Percentiles rank a stretch among this genome's conserved stretches.
phyloP scores from a whole-genome alignment of 2,329 filamentous ascomycete species.

The Verticillium zaregamsianum region DNA sequence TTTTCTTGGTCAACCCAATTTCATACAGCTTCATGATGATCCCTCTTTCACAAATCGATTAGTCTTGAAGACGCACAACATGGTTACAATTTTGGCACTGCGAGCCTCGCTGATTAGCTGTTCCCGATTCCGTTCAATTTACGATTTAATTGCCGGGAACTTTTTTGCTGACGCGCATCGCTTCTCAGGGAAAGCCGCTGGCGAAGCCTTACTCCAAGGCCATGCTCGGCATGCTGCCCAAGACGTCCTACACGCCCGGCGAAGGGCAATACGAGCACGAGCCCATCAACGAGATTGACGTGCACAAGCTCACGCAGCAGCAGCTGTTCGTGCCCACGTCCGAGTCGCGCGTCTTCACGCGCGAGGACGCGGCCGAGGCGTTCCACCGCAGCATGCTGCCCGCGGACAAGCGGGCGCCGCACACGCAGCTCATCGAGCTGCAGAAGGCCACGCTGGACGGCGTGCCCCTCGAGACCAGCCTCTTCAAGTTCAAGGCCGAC shows the following conservation, averaged over 20 bases:
- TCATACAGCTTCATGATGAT: slow-evolving; percentile 44
- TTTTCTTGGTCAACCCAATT: background rate
- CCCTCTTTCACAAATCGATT: slow-evolving; percentile 79
- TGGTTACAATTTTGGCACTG: slow-evolving; percentile 82
- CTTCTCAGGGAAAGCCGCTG: slow-evolving; percentile 65
- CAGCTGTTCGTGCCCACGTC: slow-evolving; percentile 63
- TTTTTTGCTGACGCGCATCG: slow-evolving; percentile 14
- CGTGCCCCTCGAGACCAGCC: slow-evolving; percentile 28
- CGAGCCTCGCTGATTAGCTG: slow-evolving; percentile 64
- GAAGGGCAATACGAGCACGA: slow-evolving; percentile 47
- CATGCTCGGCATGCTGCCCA: slow-evolving; percentile 75
- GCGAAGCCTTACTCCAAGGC: slow-evolving; percentile 74
- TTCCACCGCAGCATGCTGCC: slow-evolving; percentile 58
- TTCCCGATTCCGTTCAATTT: background rate
- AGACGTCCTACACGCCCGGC: slow-evolving; percentile 51
- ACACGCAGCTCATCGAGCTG: slow-evolving; percentile 56
- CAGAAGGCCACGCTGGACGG: slow-evolving; percentile 42
- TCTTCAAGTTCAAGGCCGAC: slow-evolving; percentile 33
- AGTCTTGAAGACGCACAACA: slow-evolving; percentile 96
- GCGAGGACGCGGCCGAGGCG: slow-evolving; percentile 60
- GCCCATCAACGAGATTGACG: slow-evolving; percentile 60
- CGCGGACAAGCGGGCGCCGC: slow-evolving; percentile 57
- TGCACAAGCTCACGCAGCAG: slow-evolving; percentile 57
- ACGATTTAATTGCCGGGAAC: slow-evolving; percentile 1
- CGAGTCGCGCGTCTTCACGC: slow-evolving; percentile 60